These are phyloP conservation scores for Theileria sp. DNA, from an alignment of 169 alveolate species.

Conservation along the genomic window DNA sequence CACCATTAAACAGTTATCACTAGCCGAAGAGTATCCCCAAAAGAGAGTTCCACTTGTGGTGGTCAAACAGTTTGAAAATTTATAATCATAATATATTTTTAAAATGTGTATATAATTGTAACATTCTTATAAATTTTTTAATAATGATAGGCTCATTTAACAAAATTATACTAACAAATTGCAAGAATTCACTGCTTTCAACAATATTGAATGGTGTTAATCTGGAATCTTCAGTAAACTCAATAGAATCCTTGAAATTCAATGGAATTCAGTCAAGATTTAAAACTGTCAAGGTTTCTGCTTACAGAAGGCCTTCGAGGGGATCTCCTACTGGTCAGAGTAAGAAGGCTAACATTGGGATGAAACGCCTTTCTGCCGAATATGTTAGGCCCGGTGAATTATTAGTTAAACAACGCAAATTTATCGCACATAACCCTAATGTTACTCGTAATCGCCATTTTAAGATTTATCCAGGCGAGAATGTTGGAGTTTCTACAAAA, in stretches of 20 bases:
- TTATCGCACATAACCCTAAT: conserved; percentile 75
- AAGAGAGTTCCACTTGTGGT: conserved; percentile 32
- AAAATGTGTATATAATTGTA: background rate
- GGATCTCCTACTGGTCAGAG: conserved; percentile 85
- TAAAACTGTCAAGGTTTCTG: conserved; percentile 81
- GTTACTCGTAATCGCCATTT: conserved; percentile 73
- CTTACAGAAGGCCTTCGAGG: conserved; percentile 83
- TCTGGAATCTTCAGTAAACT: background rate
- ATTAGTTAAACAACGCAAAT: conserved; percentile 76
- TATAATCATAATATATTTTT: background rate
- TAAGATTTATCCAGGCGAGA: conserved; percentile 81
- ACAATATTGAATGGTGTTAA: background rate
- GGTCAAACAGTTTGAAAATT: conserved; percentile 21
- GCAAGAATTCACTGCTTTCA: conserved; percentile 11
- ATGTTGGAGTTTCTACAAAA: conserved; percentile 71
- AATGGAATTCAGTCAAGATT: conserved; percentile 62
- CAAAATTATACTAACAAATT: background rate
- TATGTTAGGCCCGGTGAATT: conserved; percentile 78
- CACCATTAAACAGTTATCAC: conserved; percentile 7
- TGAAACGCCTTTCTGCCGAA: conserved; percentile 81
- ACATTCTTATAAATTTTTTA: background rate
- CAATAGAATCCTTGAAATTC: conserved; percentile 23
- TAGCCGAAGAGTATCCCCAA: background rate
- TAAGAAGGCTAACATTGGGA: conserved; percentile 82
- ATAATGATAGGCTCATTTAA: background rate